phyloP scores from a whole-genome alignment of 768 basidiomycete genomes.

The Strobilomyces echinocephalus region DNA sequence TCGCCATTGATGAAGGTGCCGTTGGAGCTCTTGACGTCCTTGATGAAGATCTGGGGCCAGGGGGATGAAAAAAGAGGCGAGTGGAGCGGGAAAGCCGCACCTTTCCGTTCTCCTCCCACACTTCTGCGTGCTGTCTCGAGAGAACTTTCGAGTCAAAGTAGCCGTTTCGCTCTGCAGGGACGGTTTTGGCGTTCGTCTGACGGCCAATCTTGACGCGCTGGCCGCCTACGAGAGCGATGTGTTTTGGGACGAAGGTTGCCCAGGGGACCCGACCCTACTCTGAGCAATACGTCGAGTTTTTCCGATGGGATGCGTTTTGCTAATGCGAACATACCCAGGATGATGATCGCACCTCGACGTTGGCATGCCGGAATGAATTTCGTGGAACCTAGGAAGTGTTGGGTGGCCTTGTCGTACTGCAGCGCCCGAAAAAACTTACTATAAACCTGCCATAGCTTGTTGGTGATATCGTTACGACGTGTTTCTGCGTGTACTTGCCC shows the following conservation, averaged over 20 bases:
- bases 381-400: conserved; percentile 52
- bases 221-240: conserved; percentile 61
- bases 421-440: conserved; percentile 45
- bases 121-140: too few species aligned
- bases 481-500: too few species aligned
- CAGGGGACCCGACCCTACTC: conserved; percentile 76
- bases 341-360: conserved; percentile 91
- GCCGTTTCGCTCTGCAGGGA: conserved; percentile 88
- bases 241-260: conserved; percentile 90
- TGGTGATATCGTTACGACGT: conserved; percentile 58
- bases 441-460: conserved; percentile 95
- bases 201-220: too few species aligned
- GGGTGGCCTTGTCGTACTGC: too few species aligned
- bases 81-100: conserved; percentile 11
- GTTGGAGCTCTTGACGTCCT: conserved; percentile 96
- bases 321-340: conserved; percentile 94
- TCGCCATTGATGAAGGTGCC: conserved; percentile 48
- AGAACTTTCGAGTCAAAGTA: conserved; percentile 84
- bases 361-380: conserved; percentile 75
- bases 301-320: conserved; percentile 79
- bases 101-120: too few species aligned
- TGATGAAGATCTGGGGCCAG: conserved; percentile 79
- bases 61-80: conserved; percentile 8
- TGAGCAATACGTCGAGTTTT: conserved; percentile 77
- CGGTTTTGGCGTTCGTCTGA: conserved; percentile 73